These are phyloP conservation scores for Leucogyrophana mollusca DNA, from an alignment of 768 basidiomycete species.

Conservation along the genomic window DNA sequence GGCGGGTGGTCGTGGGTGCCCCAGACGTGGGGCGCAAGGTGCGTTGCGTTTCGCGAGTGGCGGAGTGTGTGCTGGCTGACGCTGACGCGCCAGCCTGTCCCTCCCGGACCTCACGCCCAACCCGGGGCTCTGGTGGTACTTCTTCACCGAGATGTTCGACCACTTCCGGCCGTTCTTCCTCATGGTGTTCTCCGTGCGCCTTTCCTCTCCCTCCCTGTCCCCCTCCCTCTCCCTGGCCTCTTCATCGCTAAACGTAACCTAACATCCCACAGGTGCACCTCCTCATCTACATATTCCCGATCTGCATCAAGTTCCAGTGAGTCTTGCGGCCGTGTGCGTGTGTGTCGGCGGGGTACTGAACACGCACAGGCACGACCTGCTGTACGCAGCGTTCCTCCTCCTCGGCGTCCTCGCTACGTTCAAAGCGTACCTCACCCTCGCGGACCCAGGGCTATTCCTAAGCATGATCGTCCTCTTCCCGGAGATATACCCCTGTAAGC, in stretches of 20 bases:
- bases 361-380: slow-evolving; percentile 67
- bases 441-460: slow-evolving; percentile 85
- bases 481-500: slow-evolving; percentile 79
- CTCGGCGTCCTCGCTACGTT: slow-evolving; percentile 78
- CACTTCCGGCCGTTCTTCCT: slow-evolving; percentile 96
- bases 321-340: slow-evolving; percentile 15
- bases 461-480: slow-evolving; percentile 82
- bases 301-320: slow-evolving; percentile 88
- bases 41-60: no score
- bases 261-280: slow-evolving; percentile 88
- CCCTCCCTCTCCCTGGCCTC: background rate
- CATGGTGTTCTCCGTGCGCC: slow-evolving; percentile 84
- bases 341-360: background rate
- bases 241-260: no score
- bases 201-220: no score
- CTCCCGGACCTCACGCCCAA: slow-evolving; percentile 93
- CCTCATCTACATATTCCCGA: slow-evolving; percentile 75
- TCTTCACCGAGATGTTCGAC: slow-evolving; percentile 99
- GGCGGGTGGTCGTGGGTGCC: slow-evolving; percentile 68
- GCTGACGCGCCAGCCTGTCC: slow-evolving; percentile 56
- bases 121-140: slow-evolving; percentile 97
- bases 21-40: slow-evolving; percentile 89
- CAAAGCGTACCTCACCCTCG: slow-evolving; percentile 90
- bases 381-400: slow-evolving; percentile 77
- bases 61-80: background rate